Evolutionary conservation across 306 rosid species (phyloP).

Genomic region (Mimosa bimucronata): DNA sequence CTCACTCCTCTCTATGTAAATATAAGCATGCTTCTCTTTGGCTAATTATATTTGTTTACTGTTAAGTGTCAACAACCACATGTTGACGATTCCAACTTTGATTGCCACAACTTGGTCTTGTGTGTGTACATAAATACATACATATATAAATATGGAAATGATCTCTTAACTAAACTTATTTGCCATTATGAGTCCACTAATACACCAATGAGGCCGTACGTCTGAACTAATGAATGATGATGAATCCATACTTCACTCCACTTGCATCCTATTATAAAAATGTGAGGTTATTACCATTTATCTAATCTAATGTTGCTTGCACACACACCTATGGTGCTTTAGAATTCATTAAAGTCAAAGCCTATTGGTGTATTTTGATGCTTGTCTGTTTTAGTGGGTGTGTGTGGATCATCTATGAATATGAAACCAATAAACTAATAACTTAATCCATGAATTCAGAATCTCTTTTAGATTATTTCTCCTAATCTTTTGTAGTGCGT

Average conservation of each 20-base stretch:
- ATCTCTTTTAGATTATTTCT: not conserved
- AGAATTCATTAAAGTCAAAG: not conserved
- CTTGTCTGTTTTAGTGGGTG: not conserved
- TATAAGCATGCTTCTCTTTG: not conserved
- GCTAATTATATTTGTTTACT: slow-evolving; percentile 27
- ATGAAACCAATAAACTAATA: not conserved
- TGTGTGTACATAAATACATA: not conserved
- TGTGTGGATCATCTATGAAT: not conserved
- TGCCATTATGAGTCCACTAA: slow-evolving; percentile 6
- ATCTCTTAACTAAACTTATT: slow-evolving; percentile 26
- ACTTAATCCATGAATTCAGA: not conserved
- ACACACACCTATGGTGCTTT: not conserved
- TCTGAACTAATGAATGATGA: not conserved
- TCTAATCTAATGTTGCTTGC: not conserved
- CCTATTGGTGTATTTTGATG: not conserved
- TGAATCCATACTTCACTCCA: not conserved
- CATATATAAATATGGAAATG: too few relatives aligned
- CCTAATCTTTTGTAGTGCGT: not conserved
- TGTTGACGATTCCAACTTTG: slow-evolving; percentile 15
- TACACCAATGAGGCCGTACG: not conserved
- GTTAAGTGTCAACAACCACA: slow-evolving; percentile 28
- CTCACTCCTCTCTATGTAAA: too few relatives aligned
- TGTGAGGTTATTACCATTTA: not conserved
- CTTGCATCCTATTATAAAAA: not conserved
- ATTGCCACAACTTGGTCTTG: slow-evolving; percentile 27